Base-by-base conservation (phyloP, 1,284 basidiomycete genomes). In the Farysia itapuensis region DNA sequence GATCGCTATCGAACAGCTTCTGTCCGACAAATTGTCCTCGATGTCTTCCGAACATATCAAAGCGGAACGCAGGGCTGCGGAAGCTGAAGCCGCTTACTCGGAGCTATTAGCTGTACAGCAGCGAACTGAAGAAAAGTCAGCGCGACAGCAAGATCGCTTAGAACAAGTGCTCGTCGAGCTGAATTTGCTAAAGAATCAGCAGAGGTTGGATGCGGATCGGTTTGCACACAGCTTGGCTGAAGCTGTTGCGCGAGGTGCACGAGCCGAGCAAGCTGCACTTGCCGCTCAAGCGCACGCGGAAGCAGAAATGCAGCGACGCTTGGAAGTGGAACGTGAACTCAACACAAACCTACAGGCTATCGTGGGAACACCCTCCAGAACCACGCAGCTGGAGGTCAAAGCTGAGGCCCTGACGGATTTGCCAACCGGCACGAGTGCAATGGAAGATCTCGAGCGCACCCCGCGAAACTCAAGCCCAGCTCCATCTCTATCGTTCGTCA, bases 1-100 rank as follows among this genome's bases (percentile, higher is more conserved):
- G 26, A 39, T 45, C 20, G 45, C 64, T 28, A 46, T 70, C n/a
- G 49, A 61, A n/a, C n/a, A n/a, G n/a, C n/a, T n/a, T n/a, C n/a
- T n/a, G n/a, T n/a, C n/a, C n/a, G n/a, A n/a, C n/a, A n/a, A n/a
- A n/a, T n/a, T n/a, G n/a, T n/a, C n/a, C n/a, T n/a, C n/a, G n/a
- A n/a, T n/a, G n/a, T n/a, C n/a, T n/a, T n/a, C n/a, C n/a, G n/a
- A n/a, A n/a, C n/a, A n/a, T n/a, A n/a, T n/a, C n/a, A n/a, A n/a
- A n/a, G n/a, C n/a, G n/a, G 25, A 28, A 28, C 25, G n/a, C 25
- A 28, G 25, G 25, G 25, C 25, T 9, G 25, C 9, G 9, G 8
- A 33, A 16, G 18, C 18, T 19, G 31, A 33, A 18, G 16, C 16
- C 31, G 11, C 11, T 11, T 8, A 8, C 8, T 33, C 31, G 11